Base-by-base conservation (phyloP, 352 stramenopile genomes). In the Elongisporangium anandrum region DNA sequence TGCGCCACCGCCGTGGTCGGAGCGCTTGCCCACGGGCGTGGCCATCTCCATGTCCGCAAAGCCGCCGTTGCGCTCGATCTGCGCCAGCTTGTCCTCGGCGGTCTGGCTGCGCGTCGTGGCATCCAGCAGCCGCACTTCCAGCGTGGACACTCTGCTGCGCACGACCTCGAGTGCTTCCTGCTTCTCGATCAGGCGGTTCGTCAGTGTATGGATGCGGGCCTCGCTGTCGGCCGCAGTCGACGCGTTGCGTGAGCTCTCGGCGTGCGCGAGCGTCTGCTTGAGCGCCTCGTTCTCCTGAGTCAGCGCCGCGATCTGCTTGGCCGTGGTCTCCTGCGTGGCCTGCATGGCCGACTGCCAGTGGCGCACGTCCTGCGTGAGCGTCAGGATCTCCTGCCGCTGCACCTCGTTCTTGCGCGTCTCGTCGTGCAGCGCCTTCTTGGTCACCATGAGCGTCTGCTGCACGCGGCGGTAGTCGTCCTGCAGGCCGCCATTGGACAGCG, bases 181-280 rank as follows among this genome's bases (percentile, higher is more conserved):
- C 64, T 95, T 95, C 58, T 92, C 81, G 12, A 95, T 80, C 19
- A 95, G 52, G 2, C 81, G 69, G 56, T 91, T 90, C 19, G 85
- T 95, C 24, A 95, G 74, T 39, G 77, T 81, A 55, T 92, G 83
- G 60, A 93, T 90, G 21, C 80, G 70, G 15, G 79, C 63, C 57
- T 94, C 79, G 9, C 70, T 74, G 23, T 74, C 79, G 1, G 60
- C 64, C 8, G 69, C 60, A 2, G 65, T 50, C 0, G 71, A 34
- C 4, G 60, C 60, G 48, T 63, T 68, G n/a, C 34, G 62, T 41
- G 61, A 65, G 16, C 62, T 53, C 1, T 66, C 68, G 38, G 70
- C 53, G 23, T 81, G 69, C 21, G 63, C 56, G 26, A 90, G 62
- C 50, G 79, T 68, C 9, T 81, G 68, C 41, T 77, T 82, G 17